Percentiles rank a stretch among this genome's conserved stretches.
Evolutionary conservation across 2,329 filamentous ascomycete species (phyloP).

Genomic region (Trichoderma oligosporum): DNA sequence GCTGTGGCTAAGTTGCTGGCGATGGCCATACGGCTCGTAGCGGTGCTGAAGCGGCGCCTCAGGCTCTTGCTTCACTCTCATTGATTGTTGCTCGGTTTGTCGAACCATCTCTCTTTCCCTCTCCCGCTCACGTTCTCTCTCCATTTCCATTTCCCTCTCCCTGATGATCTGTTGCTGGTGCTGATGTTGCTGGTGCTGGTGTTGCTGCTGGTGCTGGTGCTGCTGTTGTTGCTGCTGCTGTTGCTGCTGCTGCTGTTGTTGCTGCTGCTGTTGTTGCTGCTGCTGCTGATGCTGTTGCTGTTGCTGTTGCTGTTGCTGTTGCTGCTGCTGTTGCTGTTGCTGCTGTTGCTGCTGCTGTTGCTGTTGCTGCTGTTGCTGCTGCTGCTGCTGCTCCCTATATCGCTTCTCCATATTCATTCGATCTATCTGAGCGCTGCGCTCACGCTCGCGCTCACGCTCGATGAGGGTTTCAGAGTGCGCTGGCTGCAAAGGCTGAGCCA

Average conservation of each 20-base stretch:
- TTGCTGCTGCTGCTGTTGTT: slow-evolving; percentile 21
- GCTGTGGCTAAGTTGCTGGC: slow-evolving; percentile 38
- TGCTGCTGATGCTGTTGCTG: slow-evolving; percentile 20
- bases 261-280: slow-evolving; percentile 20
- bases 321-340: slow-evolving; percentile 21
- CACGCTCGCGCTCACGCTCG: slow-evolving; percentile 24
- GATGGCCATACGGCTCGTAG: slow-evolving; percentile 44
- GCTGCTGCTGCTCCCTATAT: slow-evolving; percentile 26
- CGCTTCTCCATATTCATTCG: slow-evolving; percentile 34
- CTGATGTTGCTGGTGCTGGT: slow-evolving; percentile 20
- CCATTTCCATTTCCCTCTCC: slow-evolving; percentile 19
- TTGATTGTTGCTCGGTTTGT: slow-evolving; percentile 31
- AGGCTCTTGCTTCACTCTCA: slow-evolving; percentile 49
- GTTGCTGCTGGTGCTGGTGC: slow-evolving; percentile 20
- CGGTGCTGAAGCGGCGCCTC: slow-evolving; percentile 42
- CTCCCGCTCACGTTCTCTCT: slow-evolving; percentile 24
- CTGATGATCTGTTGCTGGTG: slow-evolving; percentile 17
- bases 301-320: slow-evolving; percentile 21
- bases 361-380: slow-evolving; percentile 21
- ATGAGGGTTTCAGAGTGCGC: slow-evolving; percentile 34
- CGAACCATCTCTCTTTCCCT: slow-evolving; percentile 29
- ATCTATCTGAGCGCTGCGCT: slow-evolving; percentile 30
- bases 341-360: slow-evolving; percentile 18
- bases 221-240: slow-evolving; percentile 20
- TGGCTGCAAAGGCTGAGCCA: slow-evolving; percentile 35